phyloP scores from a whole-genome alignment of 2,329 filamentous ascomycete species.

The Trichoderma pleuroti region DNA sequence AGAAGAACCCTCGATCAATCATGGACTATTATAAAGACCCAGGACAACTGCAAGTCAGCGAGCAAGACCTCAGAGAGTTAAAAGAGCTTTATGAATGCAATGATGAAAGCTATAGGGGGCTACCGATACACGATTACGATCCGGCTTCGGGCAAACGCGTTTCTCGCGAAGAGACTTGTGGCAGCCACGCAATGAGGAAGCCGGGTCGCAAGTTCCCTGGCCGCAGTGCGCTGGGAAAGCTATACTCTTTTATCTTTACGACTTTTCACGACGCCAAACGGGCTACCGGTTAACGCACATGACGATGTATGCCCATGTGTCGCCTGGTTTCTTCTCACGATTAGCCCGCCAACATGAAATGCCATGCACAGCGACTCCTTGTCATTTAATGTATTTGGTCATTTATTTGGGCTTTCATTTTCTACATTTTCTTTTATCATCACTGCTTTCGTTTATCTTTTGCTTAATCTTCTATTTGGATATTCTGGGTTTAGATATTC shows the following conservation, averaged over 20 bases:
- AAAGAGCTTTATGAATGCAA: not conserved
- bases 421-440: not conserved
- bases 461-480: too few relatives aligned
- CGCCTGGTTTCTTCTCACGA: not conserved
- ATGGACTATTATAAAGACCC: not conserved
- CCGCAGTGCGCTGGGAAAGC: not conserved
- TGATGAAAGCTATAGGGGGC: not conserved
- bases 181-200: not conserved
- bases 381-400: not conserved
- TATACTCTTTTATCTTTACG: not conserved
- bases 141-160: rapidly evolving
- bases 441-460: too few relatives aligned
- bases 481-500: too few relatives aligned
- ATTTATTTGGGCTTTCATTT: not conserved
- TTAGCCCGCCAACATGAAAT: not conserved
- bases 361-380: not conserved
- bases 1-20: not conserved
- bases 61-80: not conserved
- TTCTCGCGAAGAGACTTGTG: not conserved
- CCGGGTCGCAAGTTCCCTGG: not conserved
- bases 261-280: not conserved
- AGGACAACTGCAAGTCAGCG: not conserved
- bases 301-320: too few relatives aligned
- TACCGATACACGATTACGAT: not conserved
- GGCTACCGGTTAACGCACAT: too few relatives aligned